Evolutionary conservation across 176 grass and related monocot genomes (phyloP).

Genomic region (Melocanna baccifera): DNA sequence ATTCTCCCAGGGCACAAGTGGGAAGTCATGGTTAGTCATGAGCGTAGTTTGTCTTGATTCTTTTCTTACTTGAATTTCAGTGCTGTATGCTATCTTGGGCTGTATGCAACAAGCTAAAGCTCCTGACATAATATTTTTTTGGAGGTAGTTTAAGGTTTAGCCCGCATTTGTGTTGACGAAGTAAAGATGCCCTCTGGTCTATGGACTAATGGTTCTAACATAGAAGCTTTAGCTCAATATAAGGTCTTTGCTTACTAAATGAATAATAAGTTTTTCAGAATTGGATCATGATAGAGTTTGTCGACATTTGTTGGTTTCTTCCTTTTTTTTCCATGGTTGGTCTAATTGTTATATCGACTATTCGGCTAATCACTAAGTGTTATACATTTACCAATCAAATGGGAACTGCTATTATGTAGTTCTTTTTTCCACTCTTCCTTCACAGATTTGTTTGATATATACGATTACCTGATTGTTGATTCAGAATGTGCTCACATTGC

Average conservation of each 20-base stretch:
- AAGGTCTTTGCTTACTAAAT: neutral
- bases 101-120: neutral
- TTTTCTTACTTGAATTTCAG: neutral
- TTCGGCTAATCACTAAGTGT: neutral
- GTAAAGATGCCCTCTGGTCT: neutral
- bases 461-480: neutral
- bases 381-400: neutral
- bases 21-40: constrained; percentile 69
- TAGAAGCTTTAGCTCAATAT: neutral
- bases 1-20: constrained; percentile 83
- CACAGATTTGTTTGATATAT: neutral
- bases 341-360: neutral
- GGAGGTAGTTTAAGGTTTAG: neutral
- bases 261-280: neutral
- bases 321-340: neutral
- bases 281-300: neutral
- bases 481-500: neutral
- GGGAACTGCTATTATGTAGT: neutral
- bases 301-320: neutral
- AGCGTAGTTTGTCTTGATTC: neutral
- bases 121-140: neutral
- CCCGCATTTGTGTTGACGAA: neutral
- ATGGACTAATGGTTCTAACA: neutral
- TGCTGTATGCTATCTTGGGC: neutral
- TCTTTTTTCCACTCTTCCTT: neutral